A percentile compares a stretch with the other conserved stretches of the same genome.
phyloP scores from a whole-genome alignment of 2,329 filamentous ascomycete species.

The Fusarium sp. region DNA sequence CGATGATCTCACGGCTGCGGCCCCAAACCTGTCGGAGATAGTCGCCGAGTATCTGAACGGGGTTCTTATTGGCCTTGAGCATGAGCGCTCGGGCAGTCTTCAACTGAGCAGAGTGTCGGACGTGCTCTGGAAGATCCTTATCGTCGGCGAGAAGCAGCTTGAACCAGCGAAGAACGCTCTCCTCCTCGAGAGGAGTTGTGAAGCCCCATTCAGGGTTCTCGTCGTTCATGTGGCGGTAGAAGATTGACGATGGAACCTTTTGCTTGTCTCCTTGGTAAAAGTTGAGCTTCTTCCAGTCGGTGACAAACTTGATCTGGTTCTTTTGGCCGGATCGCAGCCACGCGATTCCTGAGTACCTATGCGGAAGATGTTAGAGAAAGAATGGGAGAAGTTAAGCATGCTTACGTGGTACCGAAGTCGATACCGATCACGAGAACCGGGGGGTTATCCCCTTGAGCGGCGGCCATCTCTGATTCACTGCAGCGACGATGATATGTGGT shows the following conservation, averaged over 20 bases:
- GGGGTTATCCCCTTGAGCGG: background rate
- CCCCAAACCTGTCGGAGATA: constrained; percentile 52
- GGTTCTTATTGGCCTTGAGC: constrained; percentile 30
- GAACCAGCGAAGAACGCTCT: constrained; percentile 52
- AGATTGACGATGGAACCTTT: constrained; percentile 48
- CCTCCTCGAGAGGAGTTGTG: constrained; percentile 36
- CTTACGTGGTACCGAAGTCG: constrained; percentile 33
- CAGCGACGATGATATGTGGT: background rate
- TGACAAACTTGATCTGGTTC: constrained; percentile 46
- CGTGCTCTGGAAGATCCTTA: constrained; percentile 44
- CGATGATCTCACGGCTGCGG: constrained; percentile 44
- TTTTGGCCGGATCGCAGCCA: constrained; percentile 47
- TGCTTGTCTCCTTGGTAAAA: constrained; percentile 45
- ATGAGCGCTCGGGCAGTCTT: constrained; percentile 14
- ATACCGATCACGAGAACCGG: constrained; percentile 24
- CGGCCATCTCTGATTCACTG: background rate
- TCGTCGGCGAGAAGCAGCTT: constrained; percentile 55
- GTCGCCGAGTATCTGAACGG: constrained; percentile 47
- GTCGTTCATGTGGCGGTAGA: constrained; percentile 9
- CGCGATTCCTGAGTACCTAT: constrained; percentile 55
- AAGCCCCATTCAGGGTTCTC: constrained; percentile 48
- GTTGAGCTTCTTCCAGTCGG: constrained; percentile 43
- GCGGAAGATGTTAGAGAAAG: background rate
- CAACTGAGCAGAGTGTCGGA: constrained; percentile 43
- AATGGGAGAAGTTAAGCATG: rapidly evolving